Conservation (phyloP, 2,329 filamentous ascomycete species). For the Penicillium corylophilum region DNA sequence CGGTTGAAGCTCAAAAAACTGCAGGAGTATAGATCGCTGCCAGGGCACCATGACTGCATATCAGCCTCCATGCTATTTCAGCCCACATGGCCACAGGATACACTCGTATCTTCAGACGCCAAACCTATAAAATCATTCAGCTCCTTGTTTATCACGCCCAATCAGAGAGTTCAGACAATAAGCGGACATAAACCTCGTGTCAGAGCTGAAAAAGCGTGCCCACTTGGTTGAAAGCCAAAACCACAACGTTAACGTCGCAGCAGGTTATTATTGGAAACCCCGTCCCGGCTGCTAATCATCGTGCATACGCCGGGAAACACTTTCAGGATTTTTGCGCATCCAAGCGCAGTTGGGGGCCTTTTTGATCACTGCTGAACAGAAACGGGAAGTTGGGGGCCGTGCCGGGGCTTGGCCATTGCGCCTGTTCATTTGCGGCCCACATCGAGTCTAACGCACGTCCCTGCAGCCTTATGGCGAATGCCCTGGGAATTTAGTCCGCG, state of each 20-base stretch:
- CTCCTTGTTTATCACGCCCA: not conserved
- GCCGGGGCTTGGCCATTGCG: not conserved
- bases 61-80: conserved; percentile 2
- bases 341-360: not conserved
- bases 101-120: not conserved
- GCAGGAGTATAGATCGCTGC: not conserved
- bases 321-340: conserved; percentile 5
- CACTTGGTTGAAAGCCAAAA: not conserved
- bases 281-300: conserved; percentile 1
- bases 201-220: conserved; percentile 15
- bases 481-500: not conserved
- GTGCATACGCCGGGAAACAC: conserved; percentile 4
- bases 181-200: conserved; percentile 3
- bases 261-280: conserved; percentile 10
- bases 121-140: not conserved
- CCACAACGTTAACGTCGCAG: not conserved
- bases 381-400: conserved; percentile 17
- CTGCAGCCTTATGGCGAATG: conserved; percentile 24
- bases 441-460: conserved; percentile 18
- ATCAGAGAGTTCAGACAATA: not conserved
- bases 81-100: not conserved
- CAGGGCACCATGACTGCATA: not conserved
- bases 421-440: conserved; percentile 12
- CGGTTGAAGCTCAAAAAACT: not conserved
- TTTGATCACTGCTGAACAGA: conserved; percentile 11